Conservation (phyloP, 306 rosid genomes). For the Begonia fuchsioides region DNA sequence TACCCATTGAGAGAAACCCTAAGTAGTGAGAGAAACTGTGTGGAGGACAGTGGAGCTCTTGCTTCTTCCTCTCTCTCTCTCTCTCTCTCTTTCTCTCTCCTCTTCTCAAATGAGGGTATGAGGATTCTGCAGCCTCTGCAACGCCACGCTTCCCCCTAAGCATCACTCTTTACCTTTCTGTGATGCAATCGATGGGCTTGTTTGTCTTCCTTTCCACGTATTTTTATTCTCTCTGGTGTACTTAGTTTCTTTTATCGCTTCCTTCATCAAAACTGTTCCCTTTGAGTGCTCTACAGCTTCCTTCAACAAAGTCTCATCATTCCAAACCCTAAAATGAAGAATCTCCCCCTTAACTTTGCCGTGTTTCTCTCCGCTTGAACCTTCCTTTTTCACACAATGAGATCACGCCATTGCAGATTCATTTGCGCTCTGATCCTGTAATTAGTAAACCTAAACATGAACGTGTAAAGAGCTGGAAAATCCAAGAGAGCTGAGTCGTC, state of each 20-base stretch:
- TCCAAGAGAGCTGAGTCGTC: too few relatives aligned
- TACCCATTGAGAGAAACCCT: neutral
- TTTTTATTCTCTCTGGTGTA: slow-evolving; percentile 12
- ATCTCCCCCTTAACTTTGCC: neutral
- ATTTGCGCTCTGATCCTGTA: too few relatives aligned
- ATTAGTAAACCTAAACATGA: too few relatives aligned
- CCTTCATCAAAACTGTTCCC: neutral
- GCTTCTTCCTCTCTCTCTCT: neutral
- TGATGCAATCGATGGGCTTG: slow-evolving; percentile 30
- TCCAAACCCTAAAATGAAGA: neutral
- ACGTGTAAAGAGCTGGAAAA: too few relatives aligned
- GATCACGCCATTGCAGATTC: too few relatives aligned
- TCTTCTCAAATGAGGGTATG: too few relatives aligned
- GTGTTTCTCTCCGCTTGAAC: neutral
- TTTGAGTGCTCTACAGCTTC: too few relatives aligned
- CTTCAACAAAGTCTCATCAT: neutral
- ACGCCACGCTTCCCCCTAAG: slow-evolving; percentile 17
- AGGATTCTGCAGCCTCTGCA: slow-evolving; percentile 13
- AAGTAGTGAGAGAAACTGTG: neutral
- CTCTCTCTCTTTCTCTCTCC: neutral
- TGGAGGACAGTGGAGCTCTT: slow-evolving; percentile 3
- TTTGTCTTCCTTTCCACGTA: slow-evolving; percentile 24
- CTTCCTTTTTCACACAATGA: too few relatives aligned
- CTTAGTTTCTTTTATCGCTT: slow-evolving; percentile 1
- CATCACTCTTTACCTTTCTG: slow-evolving; percentile 20